phyloP scores from a whole-genome alignment of 2,329 filamentous ascomycete genomes.

The Fusarium annulatum region DNA sequence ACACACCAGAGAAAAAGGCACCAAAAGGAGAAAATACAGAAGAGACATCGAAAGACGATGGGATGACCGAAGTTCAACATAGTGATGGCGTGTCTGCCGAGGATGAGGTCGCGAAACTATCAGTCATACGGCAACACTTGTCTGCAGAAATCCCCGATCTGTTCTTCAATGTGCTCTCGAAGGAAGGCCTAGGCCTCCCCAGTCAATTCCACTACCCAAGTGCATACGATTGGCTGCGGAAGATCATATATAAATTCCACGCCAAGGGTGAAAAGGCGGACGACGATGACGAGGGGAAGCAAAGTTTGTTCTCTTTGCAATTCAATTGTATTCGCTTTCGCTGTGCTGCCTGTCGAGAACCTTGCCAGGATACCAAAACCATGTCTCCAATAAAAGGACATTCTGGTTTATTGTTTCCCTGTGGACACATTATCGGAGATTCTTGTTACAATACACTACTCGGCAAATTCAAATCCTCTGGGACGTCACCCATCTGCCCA shows the following conservation, averaged over 20 bases:
- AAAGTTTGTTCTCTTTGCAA: background rate
- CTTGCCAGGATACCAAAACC: constrained; percentile 14
- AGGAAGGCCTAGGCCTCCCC: constrained; percentile 27
- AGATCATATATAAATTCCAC: background rate
- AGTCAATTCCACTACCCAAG: constrained; percentile 23
- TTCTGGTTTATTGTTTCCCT: constrained; percentile 23
- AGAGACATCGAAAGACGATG: background rate
- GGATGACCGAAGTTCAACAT: background rate
- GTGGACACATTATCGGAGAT: constrained; percentile 38
- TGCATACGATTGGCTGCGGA: constrained; percentile 3
- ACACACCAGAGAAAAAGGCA: background rate
- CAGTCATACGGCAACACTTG: background rate
- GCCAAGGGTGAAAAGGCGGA: too few species aligned
- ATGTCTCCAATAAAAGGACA: background rate
- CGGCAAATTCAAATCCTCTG: background rate
- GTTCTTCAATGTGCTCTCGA: constrained; percentile 9
- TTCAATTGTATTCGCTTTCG: constrained; percentile 27
- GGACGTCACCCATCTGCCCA: constrained; percentile 16
- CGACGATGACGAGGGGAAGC: background rate
- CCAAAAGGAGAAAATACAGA: background rate
- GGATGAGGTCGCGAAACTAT: background rate
- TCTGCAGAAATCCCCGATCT: constrained; percentile 1
- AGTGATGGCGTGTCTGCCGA: background rate
- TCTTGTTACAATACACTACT: constrained; percentile 22
- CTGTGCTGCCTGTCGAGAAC: constrained; percentile 27